Base-by-base conservation (phyloP, 2,329 filamentous ascomycete species). In the Fusarium udum region DNA sequence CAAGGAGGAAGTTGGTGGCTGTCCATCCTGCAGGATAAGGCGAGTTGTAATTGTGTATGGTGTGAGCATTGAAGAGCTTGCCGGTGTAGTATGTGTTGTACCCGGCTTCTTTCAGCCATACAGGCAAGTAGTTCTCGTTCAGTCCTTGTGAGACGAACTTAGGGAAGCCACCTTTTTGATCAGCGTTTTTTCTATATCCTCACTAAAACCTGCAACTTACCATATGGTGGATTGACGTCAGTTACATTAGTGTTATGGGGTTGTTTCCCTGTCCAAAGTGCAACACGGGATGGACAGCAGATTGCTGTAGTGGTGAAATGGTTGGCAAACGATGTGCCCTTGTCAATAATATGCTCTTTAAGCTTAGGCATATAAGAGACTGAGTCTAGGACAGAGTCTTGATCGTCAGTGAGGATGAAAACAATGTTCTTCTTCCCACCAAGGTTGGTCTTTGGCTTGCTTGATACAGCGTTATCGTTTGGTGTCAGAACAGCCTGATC, bases 211-310 rank as follows among this genome's bases (percentile, higher is more conserved):
- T 4, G 0, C 13, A 13, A 28, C 51, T 18, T 55, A 55, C 51
- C 51, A 11, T 31, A 55, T 3, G 51, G 51, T 11, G 51, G 51
- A 18, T 55, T 40, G 8, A 55, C 51, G 12, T 55, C 51, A 0
- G 92, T 93, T 3, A 93, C 90, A 72, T 93, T 93, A 0, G 91
- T 92, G 72, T 92, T 93, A 74, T 93, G 92, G 0, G 91, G 89
- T 12, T 89, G 86, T 75, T 88, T 89, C 1, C 92, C 91, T 0
- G 91, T 92, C 86, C 87, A 89, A 4, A 93, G 79, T 20, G 87
- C 89, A 5, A 92, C 91, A 4, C 92, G 84, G 0, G 91, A 90
- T 0, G 92, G 92, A 73, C 92, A 93, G 79, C 92, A 93, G 2
- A 92, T 79, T 0, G 92, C 85, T 0, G 90, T 89, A 0, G 91